Evolutionary conservation across 2,329 filamentous ascomycete species (phyloP).

Genomic region (Helotiales sp.): DNA sequence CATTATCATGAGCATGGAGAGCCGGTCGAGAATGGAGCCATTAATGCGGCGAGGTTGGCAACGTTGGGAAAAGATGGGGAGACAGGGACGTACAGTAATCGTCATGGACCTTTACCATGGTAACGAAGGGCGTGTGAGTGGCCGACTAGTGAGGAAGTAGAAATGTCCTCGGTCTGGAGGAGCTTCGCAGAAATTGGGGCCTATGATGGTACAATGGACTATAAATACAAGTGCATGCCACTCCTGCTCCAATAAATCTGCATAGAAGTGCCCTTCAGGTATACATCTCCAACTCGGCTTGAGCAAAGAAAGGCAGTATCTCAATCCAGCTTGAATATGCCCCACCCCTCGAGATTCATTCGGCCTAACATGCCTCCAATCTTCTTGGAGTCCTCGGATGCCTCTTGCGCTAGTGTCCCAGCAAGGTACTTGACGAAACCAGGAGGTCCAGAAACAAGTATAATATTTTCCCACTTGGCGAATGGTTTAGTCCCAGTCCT

Average conservation of each 20-base stretch:
- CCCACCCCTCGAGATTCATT: conserved; percentile 46
- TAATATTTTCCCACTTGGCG: conserved; percentile 46
- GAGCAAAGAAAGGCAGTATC: too few species aligned
- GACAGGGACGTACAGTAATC: conserved; percentile 26
- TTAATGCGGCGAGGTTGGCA: conserved; percentile 19
- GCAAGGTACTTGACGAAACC: conserved; percentile 83
- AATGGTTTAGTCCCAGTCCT: conserved; percentile 20
- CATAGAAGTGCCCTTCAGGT: too few species aligned
- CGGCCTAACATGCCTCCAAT: conserved; percentile 67
- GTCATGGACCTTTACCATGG: conserved; percentile 17
- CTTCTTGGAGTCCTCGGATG: conserved; percentile 69
- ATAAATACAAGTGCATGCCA: neutral
- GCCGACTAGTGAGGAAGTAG: too few species aligned
- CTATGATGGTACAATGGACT: neutral
- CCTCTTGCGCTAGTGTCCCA: conserved; percentile 72
- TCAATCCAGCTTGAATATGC: conserved; percentile 39
- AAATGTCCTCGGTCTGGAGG: neutral
- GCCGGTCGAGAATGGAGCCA: conserved; percentile 11
- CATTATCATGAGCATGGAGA: conserved; percentile 2
- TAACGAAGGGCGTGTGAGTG: too few species aligned
- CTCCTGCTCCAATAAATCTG: neutral
- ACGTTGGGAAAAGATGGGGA: conserved; percentile 22
- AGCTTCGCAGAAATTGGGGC: neutral
- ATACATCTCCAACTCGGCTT: too few species aligned
- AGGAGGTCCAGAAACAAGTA: conserved; percentile 89